Conservation (phyloP, 352 stramenopile species). For the Phytophthora citrophthora region DNA sequence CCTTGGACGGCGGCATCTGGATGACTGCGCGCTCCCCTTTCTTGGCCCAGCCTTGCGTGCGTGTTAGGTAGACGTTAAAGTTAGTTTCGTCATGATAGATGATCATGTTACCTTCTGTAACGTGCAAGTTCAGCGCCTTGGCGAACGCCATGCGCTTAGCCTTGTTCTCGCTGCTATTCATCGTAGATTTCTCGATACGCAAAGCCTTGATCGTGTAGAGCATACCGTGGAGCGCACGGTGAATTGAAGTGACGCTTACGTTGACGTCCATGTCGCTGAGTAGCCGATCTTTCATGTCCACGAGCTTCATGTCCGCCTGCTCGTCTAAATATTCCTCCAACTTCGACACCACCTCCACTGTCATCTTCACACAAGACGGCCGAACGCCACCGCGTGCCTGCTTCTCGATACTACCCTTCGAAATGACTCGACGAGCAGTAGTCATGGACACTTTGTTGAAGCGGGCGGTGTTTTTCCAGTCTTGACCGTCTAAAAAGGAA, state of each 20-base stretch:
- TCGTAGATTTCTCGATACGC: not conserved
- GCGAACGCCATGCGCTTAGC: not conserved
- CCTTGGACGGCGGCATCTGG: not conserved
- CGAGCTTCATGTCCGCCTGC: too few relatives aligned
- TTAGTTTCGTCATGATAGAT: too few relatives aligned
- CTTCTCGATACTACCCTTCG: too few relatives aligned
- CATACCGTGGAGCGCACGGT: too few relatives aligned
- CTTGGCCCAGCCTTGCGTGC: not conserved
- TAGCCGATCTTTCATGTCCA: too few relatives aligned
- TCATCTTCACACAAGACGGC: too few relatives aligned
- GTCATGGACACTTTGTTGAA: not conserved
- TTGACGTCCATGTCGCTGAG: too few relatives aligned
- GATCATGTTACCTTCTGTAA: too few relatives aligned
- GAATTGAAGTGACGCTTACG: too few relatives aligned
- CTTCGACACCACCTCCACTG: too few relatives aligned
- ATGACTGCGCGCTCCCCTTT: not conserved
- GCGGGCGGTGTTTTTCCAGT: not conserved
- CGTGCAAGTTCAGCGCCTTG: not conserved
- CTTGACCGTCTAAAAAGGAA: not conserved
- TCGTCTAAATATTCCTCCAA: too few relatives aligned
- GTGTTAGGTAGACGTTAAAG: too few relatives aligned
- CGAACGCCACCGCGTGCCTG: not conserved
- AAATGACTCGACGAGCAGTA: not conserved
- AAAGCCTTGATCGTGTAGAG: not conserved
- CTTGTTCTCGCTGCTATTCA: slow-evolving; percentile 2